Base-by-base conservation (phyloP, 2,329 filamentous ascomycete species). In the Fusarium goolgardi region DNA sequence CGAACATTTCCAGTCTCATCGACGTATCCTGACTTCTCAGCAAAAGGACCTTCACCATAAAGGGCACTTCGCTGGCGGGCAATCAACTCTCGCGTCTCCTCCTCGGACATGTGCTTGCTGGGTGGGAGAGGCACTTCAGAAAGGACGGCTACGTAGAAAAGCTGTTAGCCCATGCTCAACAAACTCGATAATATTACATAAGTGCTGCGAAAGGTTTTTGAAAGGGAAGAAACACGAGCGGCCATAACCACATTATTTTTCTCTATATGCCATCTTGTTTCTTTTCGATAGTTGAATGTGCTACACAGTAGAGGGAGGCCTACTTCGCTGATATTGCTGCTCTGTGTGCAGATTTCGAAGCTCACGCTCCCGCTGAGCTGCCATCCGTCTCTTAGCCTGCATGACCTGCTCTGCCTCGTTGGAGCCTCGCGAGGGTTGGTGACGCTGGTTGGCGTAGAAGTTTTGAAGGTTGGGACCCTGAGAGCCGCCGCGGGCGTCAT, bases 301-400 rank as follows among this genome's bases (percentile, higher is more conserved):
- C 87, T 90, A 91, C 88, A 87, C 86, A 88, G 87, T 85, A 86
- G 87, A 88, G 88, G 89, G 87, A 81, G 89, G 89, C 91, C 89
- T 93, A 98, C 96, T 97, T 93, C 95, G 91, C 86, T 98, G 97
- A 84, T 97, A 98, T 89, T 99, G 96, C 88, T 99, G 96, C 88
- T 99, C 96, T 84, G 97, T 96, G 84, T 99, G 96, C 84, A 98
- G 97, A 84, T 98, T 99, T 82, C 96, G 93, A 81, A 99, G 90
- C 85, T 99, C 96, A 82, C 95, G 92, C 86, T 99, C 96, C 82
- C 96, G 93, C 84, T 98, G 96, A 80, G 96, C 96, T 77, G 96
- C 96, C 93, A 98, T 96, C 86, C 95, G 92, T 85, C 96, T 93
- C 88, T 98, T 98, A 76, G 94, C 94, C 89, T 98, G 96, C 87